Conservation (phyloP, 139 green algal species). For the Mychonastes homosphaera region DNA sequence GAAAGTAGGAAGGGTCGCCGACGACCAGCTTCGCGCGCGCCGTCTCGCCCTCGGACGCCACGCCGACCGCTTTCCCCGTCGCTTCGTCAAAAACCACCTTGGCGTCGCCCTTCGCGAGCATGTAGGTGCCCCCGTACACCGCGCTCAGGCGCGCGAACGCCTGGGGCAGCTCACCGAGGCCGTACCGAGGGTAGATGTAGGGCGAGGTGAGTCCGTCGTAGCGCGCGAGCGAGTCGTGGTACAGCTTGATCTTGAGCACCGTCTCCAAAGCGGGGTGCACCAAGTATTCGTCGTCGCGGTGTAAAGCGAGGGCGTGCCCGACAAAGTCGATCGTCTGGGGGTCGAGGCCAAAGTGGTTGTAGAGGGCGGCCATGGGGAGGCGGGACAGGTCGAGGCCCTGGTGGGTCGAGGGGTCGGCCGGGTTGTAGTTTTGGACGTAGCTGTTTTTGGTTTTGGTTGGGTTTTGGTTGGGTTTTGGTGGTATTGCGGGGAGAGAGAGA, state of each 20-base stretch:
- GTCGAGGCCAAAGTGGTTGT: slow-evolving; percentile 75
- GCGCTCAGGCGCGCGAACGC: slow-evolving; percentile 90
- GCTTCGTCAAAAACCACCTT: slow-evolving; percentile 70
- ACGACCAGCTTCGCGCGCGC: slow-evolving; percentile 87
- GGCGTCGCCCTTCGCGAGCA: slow-evolving; percentile 85
- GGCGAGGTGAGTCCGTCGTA: slow-evolving; percentile 81
- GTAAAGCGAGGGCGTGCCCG: slow-evolving; percentile 89
- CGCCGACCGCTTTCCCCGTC: slow-evolving; percentile 62
- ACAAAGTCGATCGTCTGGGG: slow-evolving; percentile 88
- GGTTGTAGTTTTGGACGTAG: slow-evolving; percentile 90
- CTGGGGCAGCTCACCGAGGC: slow-evolving; percentile 93
- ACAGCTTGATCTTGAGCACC: slow-evolving; percentile 89
- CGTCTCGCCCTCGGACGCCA: slow-evolving; percentile 73
- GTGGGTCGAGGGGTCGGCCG: slow-evolving; percentile 66
- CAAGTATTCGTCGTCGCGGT: slow-evolving; percentile 60
- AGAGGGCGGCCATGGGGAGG: slow-evolving; percentile 84
- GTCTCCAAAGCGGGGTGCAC: slow-evolving; percentile 63
- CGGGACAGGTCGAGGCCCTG: slow-evolving; percentile 70
- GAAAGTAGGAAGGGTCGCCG: slow-evolving; percentile 85
- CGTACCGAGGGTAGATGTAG: slow-evolving; percentile 99
- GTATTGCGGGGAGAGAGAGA: too few species aligned
- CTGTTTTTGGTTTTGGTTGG: slow-evolving; percentile 23
- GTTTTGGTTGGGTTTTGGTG: too few species aligned
- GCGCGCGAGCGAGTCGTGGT: slow-evolving; percentile 88
- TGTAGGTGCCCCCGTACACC: slow-evolving; percentile 98